A percentile compares a stretch with the other conserved stretches of the same genome.
phyloP scores from a whole-genome alignment of 176 grass and related monocot genomes.

The Rhynchospora breviuscula region DNA sequence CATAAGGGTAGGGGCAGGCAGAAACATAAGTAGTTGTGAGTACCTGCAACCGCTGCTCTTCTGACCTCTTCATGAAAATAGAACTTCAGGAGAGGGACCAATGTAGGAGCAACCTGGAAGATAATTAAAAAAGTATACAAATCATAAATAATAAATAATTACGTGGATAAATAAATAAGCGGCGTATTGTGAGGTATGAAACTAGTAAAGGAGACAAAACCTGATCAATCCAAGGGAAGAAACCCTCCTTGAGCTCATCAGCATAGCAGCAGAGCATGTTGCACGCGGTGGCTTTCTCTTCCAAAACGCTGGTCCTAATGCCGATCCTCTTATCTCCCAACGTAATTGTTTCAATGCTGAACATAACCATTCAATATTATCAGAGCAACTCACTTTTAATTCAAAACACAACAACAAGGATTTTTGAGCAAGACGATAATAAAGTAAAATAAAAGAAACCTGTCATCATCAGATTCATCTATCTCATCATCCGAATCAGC shows the following conservation, averaged over 20 bases:
- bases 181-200: neutral
- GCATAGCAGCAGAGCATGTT: slow-evolving; percentile 99
- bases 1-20: neutral
- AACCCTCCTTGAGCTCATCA: slow-evolving; percentile 97
- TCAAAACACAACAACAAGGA: slow-evolving; percentile 15
- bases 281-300: slow-evolving; percentile 99
- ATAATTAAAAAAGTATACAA: slow-evolving; percentile 18
- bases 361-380: slow-evolving; percentile 19
- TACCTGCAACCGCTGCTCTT: slow-evolving; percentile 97
- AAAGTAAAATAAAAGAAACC: slow-evolving; percentile 33
- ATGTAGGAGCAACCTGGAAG: slow-evolving; percentile 77
- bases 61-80: slow-evolving; percentile 99
- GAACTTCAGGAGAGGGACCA: slow-evolving; percentile 95
- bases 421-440: neutral
- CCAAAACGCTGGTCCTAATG: slow-evolving; percentile 88
- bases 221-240: slow-evolving; percentile 99
- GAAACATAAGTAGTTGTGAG: slow-evolving; percentile 6
- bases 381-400: neutral
- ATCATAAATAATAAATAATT: neutral
- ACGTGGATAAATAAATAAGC: neutral
- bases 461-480: slow-evolving; percentile 87
- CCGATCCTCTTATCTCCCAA: slow-evolving; percentile 97
- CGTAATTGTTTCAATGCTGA: slow-evolving; percentile 91
- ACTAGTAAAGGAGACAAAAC: slow-evolving; percentile 28
- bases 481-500: slow-evolving; percentile 95